Conservation (phyloP, 192 early-diverging fungal species). For the Mortierella claussenii region DNA sequence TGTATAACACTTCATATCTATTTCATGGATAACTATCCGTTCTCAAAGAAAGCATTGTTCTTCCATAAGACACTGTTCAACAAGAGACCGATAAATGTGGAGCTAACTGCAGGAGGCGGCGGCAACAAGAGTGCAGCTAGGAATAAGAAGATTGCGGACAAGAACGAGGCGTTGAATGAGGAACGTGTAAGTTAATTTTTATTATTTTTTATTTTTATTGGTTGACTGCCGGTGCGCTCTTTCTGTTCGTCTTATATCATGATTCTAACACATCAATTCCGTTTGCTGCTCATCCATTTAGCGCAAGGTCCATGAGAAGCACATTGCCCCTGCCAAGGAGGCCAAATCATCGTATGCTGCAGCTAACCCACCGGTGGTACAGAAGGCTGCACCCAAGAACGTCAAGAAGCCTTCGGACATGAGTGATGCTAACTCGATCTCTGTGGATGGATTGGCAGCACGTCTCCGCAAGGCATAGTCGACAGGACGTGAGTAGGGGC, state of each 20-base stretch:
- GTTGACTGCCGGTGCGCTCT: neutral
- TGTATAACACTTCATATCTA: neutral
- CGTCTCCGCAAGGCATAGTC: slow-evolving; percentile 39
- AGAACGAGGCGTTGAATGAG: slow-evolving; percentile 61
- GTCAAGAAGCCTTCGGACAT: slow-evolving; percentile 45
- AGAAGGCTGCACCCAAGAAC: slow-evolving; percentile 45
- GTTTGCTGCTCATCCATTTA: slow-evolving; percentile 3
- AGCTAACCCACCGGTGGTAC: slow-evolving; percentile 43
- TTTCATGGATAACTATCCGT: no score
- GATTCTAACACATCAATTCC: no score
- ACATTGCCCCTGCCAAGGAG: slow-evolving; percentile 57
- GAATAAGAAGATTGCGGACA: slow-evolving; percentile 59
- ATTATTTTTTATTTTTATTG: neutral
- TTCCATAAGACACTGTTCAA: slow-evolving; percentile 72
- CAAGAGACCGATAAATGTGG: slow-evolving; percentile 76
- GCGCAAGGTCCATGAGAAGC: slow-evolving; percentile 61
- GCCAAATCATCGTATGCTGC: slow-evolving; percentile 54
- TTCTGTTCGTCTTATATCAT: neutral
- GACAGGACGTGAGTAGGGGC: no score
- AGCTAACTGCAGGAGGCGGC: slow-evolving; percentile 79
- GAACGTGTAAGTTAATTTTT: slow-evolving; percentile 60
- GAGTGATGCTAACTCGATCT: slow-evolving; percentile 39
- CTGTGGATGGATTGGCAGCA: slow-evolving; percentile 29
- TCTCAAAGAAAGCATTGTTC: slow-evolving; percentile 70
- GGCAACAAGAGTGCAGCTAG: slow-evolving; percentile 66